Evolutionary conservation across 768 basidiomycete species (phyloP).

Genomic region (Tephrocybe sp.): DNA sequence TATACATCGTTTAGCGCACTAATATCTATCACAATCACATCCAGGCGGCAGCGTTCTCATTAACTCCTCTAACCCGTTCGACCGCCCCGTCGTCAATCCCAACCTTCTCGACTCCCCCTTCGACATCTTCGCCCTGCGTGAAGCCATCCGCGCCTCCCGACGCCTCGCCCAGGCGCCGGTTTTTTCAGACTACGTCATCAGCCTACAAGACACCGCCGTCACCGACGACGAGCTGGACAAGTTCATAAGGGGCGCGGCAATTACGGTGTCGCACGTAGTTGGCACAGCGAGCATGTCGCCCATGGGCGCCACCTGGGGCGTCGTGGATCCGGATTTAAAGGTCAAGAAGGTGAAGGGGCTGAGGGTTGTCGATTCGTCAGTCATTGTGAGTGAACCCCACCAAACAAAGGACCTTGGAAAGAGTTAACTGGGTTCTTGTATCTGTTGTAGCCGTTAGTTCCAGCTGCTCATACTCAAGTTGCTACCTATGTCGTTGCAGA

Average conservation of each 20-base stretch:
- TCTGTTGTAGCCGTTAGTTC: conserved; percentile 22
- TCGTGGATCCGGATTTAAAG: conserved; percentile 36
- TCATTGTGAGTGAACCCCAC: conserved; percentile 27
- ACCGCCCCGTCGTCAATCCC: conserved; percentile 46
- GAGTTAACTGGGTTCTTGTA: no score
- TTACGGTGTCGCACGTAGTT: conserved; percentile 33
- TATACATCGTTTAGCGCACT: no score
- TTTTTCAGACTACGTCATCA: conserved; percentile 26
- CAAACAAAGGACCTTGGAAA: no score
- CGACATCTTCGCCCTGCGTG: conserved; percentile 27
- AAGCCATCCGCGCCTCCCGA: conserved; percentile 24
- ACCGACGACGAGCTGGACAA: conserved; percentile 29
- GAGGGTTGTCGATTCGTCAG: conserved; percentile 39
- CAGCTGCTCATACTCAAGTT: conserved; percentile 26
- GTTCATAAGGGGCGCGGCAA: conserved; percentile 23
- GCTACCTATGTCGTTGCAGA: conserved; percentile 27
- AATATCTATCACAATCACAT: no score
- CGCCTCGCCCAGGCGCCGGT: conserved; percentile 25
- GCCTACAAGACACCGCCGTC: conserved; percentile 22
- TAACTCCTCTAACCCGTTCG: conserved; percentile 42
- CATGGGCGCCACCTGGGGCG: conserved; percentile 25
- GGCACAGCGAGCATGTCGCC: conserved; percentile 35
- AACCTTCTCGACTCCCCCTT: conserved; percentile 36
- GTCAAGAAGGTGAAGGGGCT: conserved; percentile 37
- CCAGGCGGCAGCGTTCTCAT: conserved; percentile 31